Evolutionary conservation across 192 early-diverging fungal genomes (phyloP), one percentile per base, ranked within the genome.

Genomic region (Gaertneriomyces semiglobifer): DNA sequence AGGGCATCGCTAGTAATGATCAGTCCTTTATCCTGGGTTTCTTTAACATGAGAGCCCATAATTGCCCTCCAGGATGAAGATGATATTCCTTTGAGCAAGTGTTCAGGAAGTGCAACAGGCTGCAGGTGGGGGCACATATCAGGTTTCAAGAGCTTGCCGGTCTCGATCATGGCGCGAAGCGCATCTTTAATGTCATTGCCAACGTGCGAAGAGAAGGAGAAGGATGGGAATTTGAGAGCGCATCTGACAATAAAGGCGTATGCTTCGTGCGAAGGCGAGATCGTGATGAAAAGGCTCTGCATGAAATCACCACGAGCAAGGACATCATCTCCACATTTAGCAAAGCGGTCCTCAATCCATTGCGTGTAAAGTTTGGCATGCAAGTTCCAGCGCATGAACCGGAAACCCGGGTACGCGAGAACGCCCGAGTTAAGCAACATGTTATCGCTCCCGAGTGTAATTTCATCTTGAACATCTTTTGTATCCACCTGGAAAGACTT

Each of bases 321-420:
- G 12, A 50, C 48, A 18, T 50, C 48, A 50, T 50, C 48, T 50
- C 48, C 48, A 50, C 48, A 50, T 50, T 50, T 18, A 18, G 2
- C 48, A 18, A 50, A 18, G 2, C 48, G 2, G 48, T 50, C 48
- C 18, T 50, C 18, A 18, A 50, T 50, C 48, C 48, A 50, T 50
- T 50, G 48, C 48, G 48, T n/a, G 48, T 50, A 50, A 18, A 50
- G 48, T 50, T 50, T 18, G 12, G 12, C 48, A 50, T 50, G 48
- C 18, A 50, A 50, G 48, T 50, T 18, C 48, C 48, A 50, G 16
- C 48, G 48, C 48, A 50, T n/a, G 48, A 50, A 50, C 48, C 18
- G 12, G 12, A 12, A 50, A 50, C 48, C 12, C 1, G 12, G 48
- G 48, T 12, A 50, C 18, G 48, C 48, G 12, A 50, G 12, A 18